phyloP scores from a whole-genome alignment of 2,329 filamentous ascomycete genomes.

The Zasmidium citrigriseum region DNA sequence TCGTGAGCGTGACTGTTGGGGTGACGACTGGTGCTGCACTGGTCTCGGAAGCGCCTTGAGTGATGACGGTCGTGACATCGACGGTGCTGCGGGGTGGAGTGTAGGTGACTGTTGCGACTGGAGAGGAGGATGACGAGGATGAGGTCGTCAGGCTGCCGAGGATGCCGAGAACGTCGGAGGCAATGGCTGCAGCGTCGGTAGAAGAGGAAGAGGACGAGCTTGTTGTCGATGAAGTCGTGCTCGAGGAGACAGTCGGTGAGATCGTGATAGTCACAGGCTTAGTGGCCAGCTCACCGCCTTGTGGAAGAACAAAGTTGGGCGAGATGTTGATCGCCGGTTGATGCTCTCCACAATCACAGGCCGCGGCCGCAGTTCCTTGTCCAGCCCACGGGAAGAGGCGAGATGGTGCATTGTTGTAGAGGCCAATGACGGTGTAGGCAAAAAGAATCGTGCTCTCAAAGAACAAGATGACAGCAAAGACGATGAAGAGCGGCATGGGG shows the following conservation, averaged over 20 bases:
- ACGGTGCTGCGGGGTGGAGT: constrained; percentile 19
- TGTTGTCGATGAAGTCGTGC: constrained; percentile 5
- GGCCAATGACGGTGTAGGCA: constrained; percentile 40
- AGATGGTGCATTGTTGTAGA: constrained; percentile 37
- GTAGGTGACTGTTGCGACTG: constrained; percentile 16
- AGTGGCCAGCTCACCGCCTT: constrained; percentile 11
- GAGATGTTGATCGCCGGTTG: constrained; percentile 34
- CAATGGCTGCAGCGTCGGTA: constrained; percentile 12
- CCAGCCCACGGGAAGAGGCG: constrained; percentile 28
- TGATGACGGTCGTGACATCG: constrained; percentile 23
- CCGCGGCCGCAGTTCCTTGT: constrained; percentile 11
- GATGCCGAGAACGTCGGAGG: constrained; percentile 23
- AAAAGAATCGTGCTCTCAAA: constrained; percentile 39
- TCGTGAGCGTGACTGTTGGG: not conserved
- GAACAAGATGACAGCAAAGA: constrained; percentile 34
- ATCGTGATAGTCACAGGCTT: constrained; percentile 12
- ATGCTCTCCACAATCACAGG: constrained; percentile 20
- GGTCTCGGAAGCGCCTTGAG: constrained; percentile 1
- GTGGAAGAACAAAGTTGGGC: constrained; percentile 35
- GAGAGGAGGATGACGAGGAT: constrained; percentile 1
- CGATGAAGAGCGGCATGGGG: constrained; percentile 34
- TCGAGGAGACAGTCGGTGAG: constrained; percentile 1
- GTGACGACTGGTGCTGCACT: not conserved
- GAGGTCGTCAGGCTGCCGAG: constrained; percentile 15
- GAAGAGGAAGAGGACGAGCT: constrained; percentile 10